Base-by-base conservation (phyloP, 768 basidiomycete genomes). In the Lactarius akahatsu region DNA sequence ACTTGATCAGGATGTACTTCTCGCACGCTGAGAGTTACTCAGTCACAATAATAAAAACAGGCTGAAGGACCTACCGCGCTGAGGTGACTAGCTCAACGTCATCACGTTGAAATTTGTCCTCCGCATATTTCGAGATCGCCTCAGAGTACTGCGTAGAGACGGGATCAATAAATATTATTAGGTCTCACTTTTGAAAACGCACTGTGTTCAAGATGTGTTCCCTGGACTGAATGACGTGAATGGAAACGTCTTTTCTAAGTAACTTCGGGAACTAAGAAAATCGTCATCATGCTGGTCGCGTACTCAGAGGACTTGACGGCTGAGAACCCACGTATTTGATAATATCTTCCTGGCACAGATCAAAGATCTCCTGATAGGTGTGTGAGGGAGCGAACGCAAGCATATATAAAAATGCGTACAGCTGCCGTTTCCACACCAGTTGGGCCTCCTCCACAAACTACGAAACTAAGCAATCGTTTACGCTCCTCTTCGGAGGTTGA, bases 201-300 rank as follows among this genome's bases (percentile, higher is more conserved):
- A 92, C 90, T 0, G 96, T 98, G 76, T 99, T 99, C 70, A 99
- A 76, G 71, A 99, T 98, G 74, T 99, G 97, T 73, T 91, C 94
- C 52, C 96, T 81, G 23, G 92, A 94, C 75, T 99, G 97, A 63
- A 99, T 89, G 68, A 99, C 87, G 74, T 91, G 89, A 54, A 99
- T 96, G 0, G 88, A 89, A 32, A 96, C 92, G 72, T 95, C 89
- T 71, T 91, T 84, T 58, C 94, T 82, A 63, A 91, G 90, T 26
- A 96, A 78, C 75, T 95, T 96, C 2, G 97, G 97, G 78, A 86
- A 93, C 91, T 92, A 68, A 18, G 18, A 56, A 55, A 34, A 5
- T 47, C 41, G 50, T 34, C 47, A 62, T 9, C 13, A 45, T 59
- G 62, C 34, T 41, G 4, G 64, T 11, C 34, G 34, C 38, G 56